Evolutionary conservation across 2,329 filamentous ascomycete species (phyloP).

Genomic region (Colletotrichum scovillei): DNA sequence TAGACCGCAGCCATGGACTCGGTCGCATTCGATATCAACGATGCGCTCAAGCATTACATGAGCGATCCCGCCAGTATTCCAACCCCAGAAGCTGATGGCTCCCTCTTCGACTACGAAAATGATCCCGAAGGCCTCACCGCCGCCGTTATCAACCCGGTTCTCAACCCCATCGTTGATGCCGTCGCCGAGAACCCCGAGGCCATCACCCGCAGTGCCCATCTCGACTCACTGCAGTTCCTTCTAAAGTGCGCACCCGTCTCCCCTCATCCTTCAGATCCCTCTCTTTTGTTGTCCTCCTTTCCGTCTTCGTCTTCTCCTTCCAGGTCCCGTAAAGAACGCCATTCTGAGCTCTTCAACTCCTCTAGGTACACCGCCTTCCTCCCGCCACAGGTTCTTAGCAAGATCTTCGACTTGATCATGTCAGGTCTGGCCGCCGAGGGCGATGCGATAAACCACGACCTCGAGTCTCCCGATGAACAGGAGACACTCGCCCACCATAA

Average conservation of each 20-base stretch:
- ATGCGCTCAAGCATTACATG: slow-evolving; percentile 96
- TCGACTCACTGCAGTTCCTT: slow-evolving; percentile 95
- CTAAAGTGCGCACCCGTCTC: slow-evolving; percentile 87
- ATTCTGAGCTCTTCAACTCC: slow-evolving; percentile 70
- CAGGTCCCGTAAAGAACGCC: slow-evolving; percentile 31
- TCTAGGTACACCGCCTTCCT: slow-evolving; percentile 85
- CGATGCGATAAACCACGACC: slow-evolving; percentile 84
- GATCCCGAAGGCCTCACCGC: slow-evolving; percentile 86
- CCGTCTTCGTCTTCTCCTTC: slow-evolving; percentile 32
- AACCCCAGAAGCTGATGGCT: slow-evolving; percentile 86
- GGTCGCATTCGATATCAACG: slow-evolving; percentile 93
- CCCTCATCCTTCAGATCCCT: slow-evolving; percentile 44
- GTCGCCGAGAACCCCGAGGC: slow-evolving; percentile 93
- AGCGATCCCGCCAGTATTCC: slow-evolving; percentile 87
- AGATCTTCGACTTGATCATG: slow-evolving; percentile 90
- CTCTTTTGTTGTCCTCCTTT: slow-evolving; percentile 41
- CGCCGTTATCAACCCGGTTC: slow-evolving; percentile 81
- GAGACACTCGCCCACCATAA: slow-evolving; percentile 89
- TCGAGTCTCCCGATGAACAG: slow-evolving; percentile 89
- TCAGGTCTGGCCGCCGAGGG: slow-evolving; percentile 88
- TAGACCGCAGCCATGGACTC: slow-evolving; percentile 69
- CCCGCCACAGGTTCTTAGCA: slow-evolving; percentile 86
- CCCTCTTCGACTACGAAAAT: slow-evolving; percentile 91
- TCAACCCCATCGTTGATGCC: slow-evolving; percentile 93
- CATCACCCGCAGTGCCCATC: slow-evolving; percentile 79